Percentiles rank a stretch among this genome's conserved stretches.
phyloP scores from a whole-genome alignment of 1,284 basidiomycete genomes.

The Ustilago shanxiensis region DNA sequence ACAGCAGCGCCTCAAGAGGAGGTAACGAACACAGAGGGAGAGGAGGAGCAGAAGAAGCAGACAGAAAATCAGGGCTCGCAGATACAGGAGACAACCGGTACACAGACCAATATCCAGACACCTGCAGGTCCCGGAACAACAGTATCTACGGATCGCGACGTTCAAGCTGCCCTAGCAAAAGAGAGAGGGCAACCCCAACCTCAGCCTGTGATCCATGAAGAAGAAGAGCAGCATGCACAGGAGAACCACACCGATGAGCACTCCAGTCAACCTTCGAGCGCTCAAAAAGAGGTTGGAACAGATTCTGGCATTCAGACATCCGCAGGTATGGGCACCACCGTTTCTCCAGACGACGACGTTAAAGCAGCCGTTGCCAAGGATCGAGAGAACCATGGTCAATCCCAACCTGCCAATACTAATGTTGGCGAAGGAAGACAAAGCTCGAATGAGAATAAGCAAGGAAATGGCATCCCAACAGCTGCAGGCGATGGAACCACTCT shows the following conservation, averaged over 20 bases:
- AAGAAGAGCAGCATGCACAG: neutral
- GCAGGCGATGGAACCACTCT: constrained; percentile 50
- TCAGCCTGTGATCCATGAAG: neutral
- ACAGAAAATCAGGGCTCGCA: no score
- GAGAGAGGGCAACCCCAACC: neutral
- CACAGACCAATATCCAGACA: neutral
- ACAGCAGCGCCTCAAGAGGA: no score
- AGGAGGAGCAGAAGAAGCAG: neutral
- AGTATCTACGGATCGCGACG: neutral
- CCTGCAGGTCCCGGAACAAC: neutral
- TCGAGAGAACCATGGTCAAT: neutral
- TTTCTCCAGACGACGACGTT: neutral
- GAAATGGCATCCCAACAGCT: constrained; percentile 46
- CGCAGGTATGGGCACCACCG: neutral
- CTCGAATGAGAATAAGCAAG: constrained; percentile 19
- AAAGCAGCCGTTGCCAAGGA: neutral
- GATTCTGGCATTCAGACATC: constrained; percentile 46
- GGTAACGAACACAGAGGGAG: neutral
- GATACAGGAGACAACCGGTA: neutral
- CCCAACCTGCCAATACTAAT: neutral
- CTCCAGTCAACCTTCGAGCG: neutral
- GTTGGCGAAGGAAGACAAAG: no score
- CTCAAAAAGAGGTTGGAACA: constrained; percentile 29
- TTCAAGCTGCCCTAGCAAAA: neutral
- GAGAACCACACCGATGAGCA: neutral